Evolutionary conservation across 495 filamentous ascomycete genomes (phyloP), one percentile per base, ranked within the genome.

Genomic region (Neurospora sp.): DNA sequence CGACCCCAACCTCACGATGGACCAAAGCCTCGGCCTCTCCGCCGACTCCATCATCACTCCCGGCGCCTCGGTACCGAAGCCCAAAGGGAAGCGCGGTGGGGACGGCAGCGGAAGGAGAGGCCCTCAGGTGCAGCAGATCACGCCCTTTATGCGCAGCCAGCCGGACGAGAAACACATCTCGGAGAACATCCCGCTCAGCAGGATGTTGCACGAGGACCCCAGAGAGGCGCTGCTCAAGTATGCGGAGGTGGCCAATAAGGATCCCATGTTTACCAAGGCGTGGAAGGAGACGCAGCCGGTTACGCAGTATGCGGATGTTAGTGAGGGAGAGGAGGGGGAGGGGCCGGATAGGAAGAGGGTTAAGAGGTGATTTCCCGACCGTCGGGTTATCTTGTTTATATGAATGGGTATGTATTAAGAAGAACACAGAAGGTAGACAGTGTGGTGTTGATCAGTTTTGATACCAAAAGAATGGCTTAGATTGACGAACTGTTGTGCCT

Each of bases 121-220:
- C 72, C 96, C 96, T 42, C 90, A 95, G 76, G 83, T 94, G 71
- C 96, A 96, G 3, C 85, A 86, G n/a, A 86, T 90, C 72, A 98
- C 96, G 7, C 96, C 96, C 0, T 98, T 97, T 80, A 91, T 93
- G 74, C 95, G 97, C 78, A 92, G 89, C 69, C 92, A 95, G 78
- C 94, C 96, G 8, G 94, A 98, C 82, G 92, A 94, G 81, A 90
- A 90, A 74, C 93, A 97, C 83, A 92, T 99, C 72, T 89, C 90
- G 59, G 89, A 95, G 76, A 91, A 90, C 75, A 96, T 97, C 62
- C 93, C 95, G 20, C 86, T 98, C 40, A 96, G 93, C 76, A 90
- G 88, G n/a, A 96, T 98, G 94, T 88, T 96, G 31, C 95, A 99
- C 82, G 96, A 99, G 81, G 96, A 99, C 85, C 96, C 96, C 9